phyloP scores from a whole-genome alignment of 73 alveolate genomes.

The Stentor roeselii region DNA sequence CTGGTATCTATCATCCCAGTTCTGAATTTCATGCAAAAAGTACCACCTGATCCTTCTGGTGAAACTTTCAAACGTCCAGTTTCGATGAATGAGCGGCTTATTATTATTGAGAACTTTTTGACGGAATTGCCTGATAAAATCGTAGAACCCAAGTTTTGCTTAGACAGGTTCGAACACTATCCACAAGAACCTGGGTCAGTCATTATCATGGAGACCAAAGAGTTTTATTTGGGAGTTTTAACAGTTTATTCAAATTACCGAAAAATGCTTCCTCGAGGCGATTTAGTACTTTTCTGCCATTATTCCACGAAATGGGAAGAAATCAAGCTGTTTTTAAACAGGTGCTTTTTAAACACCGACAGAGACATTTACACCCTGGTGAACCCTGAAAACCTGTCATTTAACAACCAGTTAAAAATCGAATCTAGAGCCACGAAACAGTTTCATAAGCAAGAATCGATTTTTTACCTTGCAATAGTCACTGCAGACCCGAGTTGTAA shows the following conservation, averaged over 20 bases:
- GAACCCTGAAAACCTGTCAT: neutral
- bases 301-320: neutral
- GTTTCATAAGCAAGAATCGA: neutral
- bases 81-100: neutral
- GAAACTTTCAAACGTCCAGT: neutral
- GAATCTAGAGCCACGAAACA: neutral
- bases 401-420: neutral
- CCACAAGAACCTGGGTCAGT: neutral
- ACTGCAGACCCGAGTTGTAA: neutral
- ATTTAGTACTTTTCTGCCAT: conserved; percentile 1
- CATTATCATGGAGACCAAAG: neutral
- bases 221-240: neutral
- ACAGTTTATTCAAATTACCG: neutral
- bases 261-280: neutral
- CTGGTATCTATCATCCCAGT: neutral
- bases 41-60: too few species aligned
- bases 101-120: too few species aligned
- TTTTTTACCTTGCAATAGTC: neutral
- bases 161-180: neutral
- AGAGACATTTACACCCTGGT: neutral
- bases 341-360: neutral
- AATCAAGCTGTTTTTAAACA: neutral
- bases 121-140: too few species aligned
- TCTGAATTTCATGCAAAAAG: neutral
- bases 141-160: neutral